Conservation (phyloP, 495 filamentous ascomycete species). For the Mycothermus thermophilus region DNA sequence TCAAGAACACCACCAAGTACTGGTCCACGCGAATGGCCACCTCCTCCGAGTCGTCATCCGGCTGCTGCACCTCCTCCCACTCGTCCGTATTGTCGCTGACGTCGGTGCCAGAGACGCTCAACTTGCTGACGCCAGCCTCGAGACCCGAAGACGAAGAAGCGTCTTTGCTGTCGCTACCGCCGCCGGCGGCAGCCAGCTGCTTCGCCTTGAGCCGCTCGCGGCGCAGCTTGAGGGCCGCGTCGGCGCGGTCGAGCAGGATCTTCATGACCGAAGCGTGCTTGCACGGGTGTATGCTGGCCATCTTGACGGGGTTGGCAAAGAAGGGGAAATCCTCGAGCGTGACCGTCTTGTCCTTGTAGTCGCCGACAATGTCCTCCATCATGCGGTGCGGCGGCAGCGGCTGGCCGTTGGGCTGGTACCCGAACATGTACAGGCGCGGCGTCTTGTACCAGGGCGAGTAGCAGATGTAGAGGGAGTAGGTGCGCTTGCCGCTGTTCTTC, state of each 20-base stretch:
- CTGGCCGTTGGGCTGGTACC: slow-evolving; percentile 66
- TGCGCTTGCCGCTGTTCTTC: slow-evolving; percentile 67
- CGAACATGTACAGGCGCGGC: slow-evolving; percentile 87
- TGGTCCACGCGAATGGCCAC: slow-evolving; percentile 92
- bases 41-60: slow-evolving; percentile 58
- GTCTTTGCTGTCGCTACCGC: slow-evolving; percentile 26
- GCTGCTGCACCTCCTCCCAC: slow-evolving; percentile 67
- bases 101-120: slow-evolving; percentile 29
- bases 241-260: slow-evolving; percentile 84
- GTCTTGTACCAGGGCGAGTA: slow-evolving; percentile 96
- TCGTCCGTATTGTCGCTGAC: slow-evolving; percentile 47
- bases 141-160: slow-evolving; percentile 29
- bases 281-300: slow-evolving; percentile 88
- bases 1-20: slow-evolving; percentile 93
- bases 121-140: slow-evolving; percentile 46
- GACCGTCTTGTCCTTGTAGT: slow-evolving; percentile 99
- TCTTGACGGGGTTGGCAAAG: slow-evolving; percentile 72
- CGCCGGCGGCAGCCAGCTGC: slow-evolving; percentile 34
- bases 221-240: slow-evolving; percentile 80
- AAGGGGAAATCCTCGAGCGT: slow-evolving; percentile 96
- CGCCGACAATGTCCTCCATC: slow-evolving; percentile 99
- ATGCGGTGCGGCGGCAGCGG: slow-evolving; percentile 80
- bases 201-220: slow-evolving; percentile 58
- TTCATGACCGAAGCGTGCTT: slow-evolving; percentile 97
- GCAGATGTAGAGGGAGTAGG: slow-evolving; percentile 94